Percentiles rank a stretch among this genome's conserved stretches.
These are phyloP conservation scores for Caloboletus firmus DNA, from an alignment of 1,284 basidiomycete genomes.

Conservation along the genomic window DNA sequence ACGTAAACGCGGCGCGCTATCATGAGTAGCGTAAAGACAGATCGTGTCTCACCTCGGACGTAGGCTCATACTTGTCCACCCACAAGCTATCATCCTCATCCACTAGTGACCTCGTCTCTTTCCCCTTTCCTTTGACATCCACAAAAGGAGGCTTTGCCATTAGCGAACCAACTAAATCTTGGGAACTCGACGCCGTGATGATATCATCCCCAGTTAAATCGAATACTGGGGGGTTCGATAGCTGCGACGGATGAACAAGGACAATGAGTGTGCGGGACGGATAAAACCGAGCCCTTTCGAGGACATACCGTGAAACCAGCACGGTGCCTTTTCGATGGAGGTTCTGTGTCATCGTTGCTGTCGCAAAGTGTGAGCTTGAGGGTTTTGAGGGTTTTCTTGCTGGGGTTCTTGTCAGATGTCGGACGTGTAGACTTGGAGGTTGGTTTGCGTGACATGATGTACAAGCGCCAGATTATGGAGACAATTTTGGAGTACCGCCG, in stretches of 20 bases:
- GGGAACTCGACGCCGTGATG: conserved; percentile 7
- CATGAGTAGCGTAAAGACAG: conserved; percentile 1
- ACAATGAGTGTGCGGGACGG: background rate
- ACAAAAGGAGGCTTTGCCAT: conserved; percentile 8
- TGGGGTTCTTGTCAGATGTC: conserved; percentile 16
- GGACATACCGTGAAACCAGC: conserved; percentile 12
- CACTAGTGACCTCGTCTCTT: conserved; percentile 25
- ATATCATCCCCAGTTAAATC: conserved; percentile 29
- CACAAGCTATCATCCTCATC: conserved; percentile 57
- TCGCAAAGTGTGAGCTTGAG: conserved; percentile 37
- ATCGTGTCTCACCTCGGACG: conserved; percentile 51
- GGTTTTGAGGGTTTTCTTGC: conserved; percentile 35
- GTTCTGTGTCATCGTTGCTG: conserved; percentile 16
- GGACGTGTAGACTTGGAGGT: conserved; percentile 10
- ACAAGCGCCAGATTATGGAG: background rate
- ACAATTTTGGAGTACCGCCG: background rate
- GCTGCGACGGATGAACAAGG: conserved; percentile 23
- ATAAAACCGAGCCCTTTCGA: background rate
- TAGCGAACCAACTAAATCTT: conserved; percentile 3
- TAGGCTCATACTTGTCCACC: conserved; percentile 78
- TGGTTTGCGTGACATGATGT: no score
- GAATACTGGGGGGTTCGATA: conserved; percentile 38
- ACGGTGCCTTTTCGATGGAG: conserved; percentile 41
- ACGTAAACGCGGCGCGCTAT: background rate
- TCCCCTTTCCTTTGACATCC: conserved; percentile 48